Evolutionary conservation across 2,329 filamentous ascomycete genomes (phyloP).

Genomic region (Lasiodiplodia theobromae): DNA sequence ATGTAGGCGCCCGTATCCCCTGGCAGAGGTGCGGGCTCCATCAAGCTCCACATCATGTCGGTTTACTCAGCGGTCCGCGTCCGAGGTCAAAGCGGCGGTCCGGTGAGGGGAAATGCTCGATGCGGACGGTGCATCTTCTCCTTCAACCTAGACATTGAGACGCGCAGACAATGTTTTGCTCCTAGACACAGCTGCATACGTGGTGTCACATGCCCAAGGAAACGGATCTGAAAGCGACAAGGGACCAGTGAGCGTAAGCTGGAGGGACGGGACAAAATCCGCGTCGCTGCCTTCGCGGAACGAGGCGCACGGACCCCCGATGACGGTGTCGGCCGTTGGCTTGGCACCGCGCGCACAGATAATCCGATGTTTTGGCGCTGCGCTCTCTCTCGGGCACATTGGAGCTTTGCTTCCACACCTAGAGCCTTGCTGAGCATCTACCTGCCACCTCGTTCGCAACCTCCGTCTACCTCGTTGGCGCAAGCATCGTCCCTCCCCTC

Average conservation of each 20-base stretch:
- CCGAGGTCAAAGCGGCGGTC: slow-evolving; percentile 9
- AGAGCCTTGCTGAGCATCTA: slow-evolving; percentile 3
- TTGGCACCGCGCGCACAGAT: slow-evolving; percentile 18
- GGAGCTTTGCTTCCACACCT: slow-evolving; percentile 27
- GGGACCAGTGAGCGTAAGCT: not conserved
- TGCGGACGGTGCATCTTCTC: not conserved
- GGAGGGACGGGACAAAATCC: not conserved
- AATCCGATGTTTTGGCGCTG: slow-evolving; percentile 18
- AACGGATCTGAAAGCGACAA: not conserved
- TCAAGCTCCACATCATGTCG: slow-evolving; percentile 9
- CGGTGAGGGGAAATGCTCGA: slow-evolving; percentile 15
- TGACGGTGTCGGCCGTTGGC: slow-evolving; percentile 14
- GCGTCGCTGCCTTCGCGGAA: slow-evolving; percentile 14
- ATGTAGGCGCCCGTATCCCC: not conserved
- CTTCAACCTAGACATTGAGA: not conserved
- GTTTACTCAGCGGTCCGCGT: slow-evolving; percentile 20
- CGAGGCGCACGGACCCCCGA: not conserved
- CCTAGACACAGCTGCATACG: not conserved
- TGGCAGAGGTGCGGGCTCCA: not conserved
- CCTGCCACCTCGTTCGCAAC: slow-evolving; percentile 1
- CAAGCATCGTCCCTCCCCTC: not conserved
- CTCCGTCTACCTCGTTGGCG: not conserved
- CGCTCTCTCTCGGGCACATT: slow-evolving; percentile 28
- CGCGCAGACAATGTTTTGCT: not conserved
- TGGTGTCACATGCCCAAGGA: not conserved